Percentiles rank a stretch among this genome's conserved stretches.
These are phyloP conservation scores for Polyporus arcularius DNA, from an alignment of 768 basidiomycete genomes.

Conservation along the genomic window DNA sequence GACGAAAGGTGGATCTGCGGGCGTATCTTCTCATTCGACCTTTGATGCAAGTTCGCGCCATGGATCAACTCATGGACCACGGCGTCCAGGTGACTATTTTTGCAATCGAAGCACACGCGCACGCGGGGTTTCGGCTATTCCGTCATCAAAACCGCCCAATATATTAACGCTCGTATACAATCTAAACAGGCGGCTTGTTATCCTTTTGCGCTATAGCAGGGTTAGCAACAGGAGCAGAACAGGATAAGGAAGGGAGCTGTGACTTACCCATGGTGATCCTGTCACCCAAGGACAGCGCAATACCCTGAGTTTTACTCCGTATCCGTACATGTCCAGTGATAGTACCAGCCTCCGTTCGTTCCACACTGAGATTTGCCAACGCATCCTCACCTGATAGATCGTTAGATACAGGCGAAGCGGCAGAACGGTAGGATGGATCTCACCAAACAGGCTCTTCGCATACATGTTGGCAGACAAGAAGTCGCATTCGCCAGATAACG, in stretches of 20 bases:
- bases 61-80: not conserved
- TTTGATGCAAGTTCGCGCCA: not conserved
- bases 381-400: conserved; percentile 81
- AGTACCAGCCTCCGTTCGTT: conserved; percentile 76
- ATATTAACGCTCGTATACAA: conserved; percentile 15
- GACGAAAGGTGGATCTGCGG: not conserved
- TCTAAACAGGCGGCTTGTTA: conserved; percentile 38
- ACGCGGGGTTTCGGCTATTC: not conserved
- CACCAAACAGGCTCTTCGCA: conserved; percentile 90
- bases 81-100: conserved; percentile 1
- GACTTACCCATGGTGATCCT: conserved; percentile 66
- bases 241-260: not conserved
- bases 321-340: conserved; percentile 95
- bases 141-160: not conserved
- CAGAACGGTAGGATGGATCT: conserved; percentile 25
- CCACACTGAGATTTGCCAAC: conserved; percentile 91
- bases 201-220: conserved; percentile 42
- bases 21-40: too few relatives aligned
- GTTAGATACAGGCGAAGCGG: not conserved
- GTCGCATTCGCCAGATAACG: conserved; percentile 92
- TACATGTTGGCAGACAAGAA: conserved; percentile 98
- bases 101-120: conserved; percentile 10
- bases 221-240: not conserved
- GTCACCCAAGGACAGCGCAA: conserved; percentile 92
- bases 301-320: conserved; percentile 96